Evolutionary conservation across 257 asterid species (phyloP).

Genomic region (Solanum medicagineum): DNA sequence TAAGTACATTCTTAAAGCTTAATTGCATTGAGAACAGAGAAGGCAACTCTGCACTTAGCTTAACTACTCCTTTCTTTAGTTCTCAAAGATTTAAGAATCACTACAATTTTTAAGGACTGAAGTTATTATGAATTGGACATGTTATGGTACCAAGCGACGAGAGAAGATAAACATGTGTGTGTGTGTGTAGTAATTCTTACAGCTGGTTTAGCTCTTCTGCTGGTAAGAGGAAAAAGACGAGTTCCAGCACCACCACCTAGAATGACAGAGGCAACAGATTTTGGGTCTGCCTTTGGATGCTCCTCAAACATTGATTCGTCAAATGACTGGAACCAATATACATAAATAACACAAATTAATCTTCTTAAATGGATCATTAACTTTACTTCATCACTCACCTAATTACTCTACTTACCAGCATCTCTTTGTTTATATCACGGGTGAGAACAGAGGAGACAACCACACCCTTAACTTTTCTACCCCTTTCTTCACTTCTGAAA

Average conservation of each 20-base stretch:
- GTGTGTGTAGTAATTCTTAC: constrained; percentile 28
- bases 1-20: not conserved
- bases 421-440: constrained; percentile 52
- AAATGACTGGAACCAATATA: constrained; percentile 33
- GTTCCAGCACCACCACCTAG: constrained; percentile 97
- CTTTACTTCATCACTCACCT: not conserved
- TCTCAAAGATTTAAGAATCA: not conserved
- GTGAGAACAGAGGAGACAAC: constrained; percentile 55
- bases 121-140: not conserved
- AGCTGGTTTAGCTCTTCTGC: constrained; percentile 90
- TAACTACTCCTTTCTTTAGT: not conserved
- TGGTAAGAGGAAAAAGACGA: constrained; percentile 92
- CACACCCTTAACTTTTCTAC: constrained; percentile 31
- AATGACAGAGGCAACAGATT: constrained; percentile 64
- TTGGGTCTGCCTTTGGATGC: constrained; percentile 50
- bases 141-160: not conserved
- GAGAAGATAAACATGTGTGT: not conserved
- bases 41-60: not conserved
- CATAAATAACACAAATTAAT: not conserved
- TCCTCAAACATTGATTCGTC: constrained; percentile 25
- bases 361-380: not conserved
- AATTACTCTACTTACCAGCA: constrained; percentile 25
- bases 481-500: constrained; percentile 10
- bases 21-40: not conserved
- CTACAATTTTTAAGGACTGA: not conserved